Evolutionary conservation across 1,139 yeast genomes (phyloP).

Genomic region (Eremothecium sinecaudum): DNA sequence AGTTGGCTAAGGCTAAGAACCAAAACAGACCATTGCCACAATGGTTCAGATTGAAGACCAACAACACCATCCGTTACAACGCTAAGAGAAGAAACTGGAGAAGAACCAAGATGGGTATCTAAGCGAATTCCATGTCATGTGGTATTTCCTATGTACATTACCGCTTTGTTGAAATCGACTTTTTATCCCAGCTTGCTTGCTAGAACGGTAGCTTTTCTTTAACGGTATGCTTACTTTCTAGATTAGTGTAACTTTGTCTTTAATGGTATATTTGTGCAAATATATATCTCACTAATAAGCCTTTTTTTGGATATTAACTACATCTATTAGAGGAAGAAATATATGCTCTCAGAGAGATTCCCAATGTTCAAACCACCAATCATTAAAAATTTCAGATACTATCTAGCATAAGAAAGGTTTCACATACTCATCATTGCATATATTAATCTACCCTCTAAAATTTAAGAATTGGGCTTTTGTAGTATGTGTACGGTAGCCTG

Average conservation of each 20-base stretch:
- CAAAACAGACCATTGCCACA: conserved; percentile 99
- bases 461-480: background rate
- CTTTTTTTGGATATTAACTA: background rate
- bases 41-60: conserved; percentile 99
- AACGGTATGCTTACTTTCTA: background rate
- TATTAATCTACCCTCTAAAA: background rate
- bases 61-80: conserved; percentile 96
- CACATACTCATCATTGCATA: conserved; percentile 12
- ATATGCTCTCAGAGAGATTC: conserved; percentile 18
- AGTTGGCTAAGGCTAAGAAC: conserved; percentile 98
- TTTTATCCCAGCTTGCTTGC: background rate
- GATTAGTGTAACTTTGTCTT: conserved; percentile 2
- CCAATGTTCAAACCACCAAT: conserved; percentile 25
- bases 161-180: background rate
- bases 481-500: background rate
- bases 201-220: too few relatives aligned
- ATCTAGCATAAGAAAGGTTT: conserved; percentile 30
- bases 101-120: conserved; percentile 98
- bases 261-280: conserved; percentile 2
- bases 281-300: conserved; percentile 1
- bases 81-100: conserved; percentile 99
- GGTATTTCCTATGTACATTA: too few relatives aligned
- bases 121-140: conserved; percentile 38
- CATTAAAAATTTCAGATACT: conserved; percentile 30
- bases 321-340: background rate